Evolutionary conservation across 1,284 basidiomycete genomes (phyloP), one percentile per base, ranked within the genome.

Genomic region (Butyriboletus appendiculatus): DNA sequence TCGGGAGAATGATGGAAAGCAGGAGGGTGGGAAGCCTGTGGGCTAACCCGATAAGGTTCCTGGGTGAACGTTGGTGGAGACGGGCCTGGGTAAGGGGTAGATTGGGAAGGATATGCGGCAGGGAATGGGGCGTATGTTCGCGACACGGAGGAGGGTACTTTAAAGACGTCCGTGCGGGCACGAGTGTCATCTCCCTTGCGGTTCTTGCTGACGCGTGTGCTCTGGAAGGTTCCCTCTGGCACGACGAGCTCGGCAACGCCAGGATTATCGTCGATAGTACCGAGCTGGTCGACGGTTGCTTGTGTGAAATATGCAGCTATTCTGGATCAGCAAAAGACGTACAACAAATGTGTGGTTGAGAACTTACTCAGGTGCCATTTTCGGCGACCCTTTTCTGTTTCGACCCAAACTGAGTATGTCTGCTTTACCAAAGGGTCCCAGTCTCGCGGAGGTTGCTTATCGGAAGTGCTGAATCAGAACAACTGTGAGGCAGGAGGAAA

Each of bases 271-370:
- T 89, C 85, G 45, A 90, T 78, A 3, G 86, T 86, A 39, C 76
- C 76, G 37, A 90, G 75, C 42, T 79, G 74, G 65, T 88, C 84
- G 26, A 88, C 81, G 6, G 85, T 86, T 8, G 78, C 74, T 60
- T 89, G 86, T 18, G 88, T 88, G 66, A 89, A 90, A 70, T 90
- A 90, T 5, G 88, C 87, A 62, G 87, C 88, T 90, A 62, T 54
- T 54, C 52, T 49, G 22, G 38, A 58, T 58, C 57, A 63, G 56
- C 50, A 53, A 39, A 42, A 37, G 42, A 40, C 22, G 48, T 52
- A 40, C 42, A 37, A 50, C 18, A 42, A 45, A 49, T 39, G 18
- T 26, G 30, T 24, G 30, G 66, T 73, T 62, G 41, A 34, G 26
- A 45, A 65, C 76, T 57, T 64, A 90, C 88, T 90, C 45, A 90